Percentiles rank a stretch among this genome's conserved stretches.
Conservation (phyloP, 177 flowering plant species). For the Vitis hybrid region DNA sequence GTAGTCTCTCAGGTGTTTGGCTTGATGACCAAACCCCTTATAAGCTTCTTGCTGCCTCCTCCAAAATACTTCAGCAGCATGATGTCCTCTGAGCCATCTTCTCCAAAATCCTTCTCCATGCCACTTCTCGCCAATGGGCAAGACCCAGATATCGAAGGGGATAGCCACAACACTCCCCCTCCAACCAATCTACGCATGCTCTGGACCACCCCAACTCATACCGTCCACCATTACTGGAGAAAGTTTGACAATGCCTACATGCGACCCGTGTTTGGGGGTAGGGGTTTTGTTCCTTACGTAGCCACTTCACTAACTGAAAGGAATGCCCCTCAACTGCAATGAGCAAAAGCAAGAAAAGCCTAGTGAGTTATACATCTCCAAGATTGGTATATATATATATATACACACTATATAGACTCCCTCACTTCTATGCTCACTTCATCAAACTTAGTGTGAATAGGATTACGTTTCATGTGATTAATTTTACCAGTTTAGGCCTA, state of each 20-base stretch:
- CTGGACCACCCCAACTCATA: constrained; percentile 23
- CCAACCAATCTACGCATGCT: constrained; percentile 33
- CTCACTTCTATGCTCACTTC: too few species aligned
- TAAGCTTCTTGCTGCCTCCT: constrained; percentile 32
- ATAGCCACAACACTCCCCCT: constrained; percentile 3
- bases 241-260: constrained; percentile 42
- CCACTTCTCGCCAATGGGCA: constrained; percentile 39
- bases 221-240: constrained; percentile 51
- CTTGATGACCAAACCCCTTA: constrained; percentile 45
- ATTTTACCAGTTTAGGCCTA: too few species aligned
- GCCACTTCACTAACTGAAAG: constrained; percentile 28
- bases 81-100: constrained; percentile 16
- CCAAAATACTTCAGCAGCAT: constrained; percentile 5
- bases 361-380: too few species aligned
- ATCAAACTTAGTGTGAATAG: too few species aligned
- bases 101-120: constrained; percentile 22
- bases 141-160: constrained; percentile 16
- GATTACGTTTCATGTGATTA: too few species aligned
- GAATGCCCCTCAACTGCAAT: constrained; percentile 6
- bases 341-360: not conserved
- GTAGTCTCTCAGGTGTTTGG: constrained; percentile 44
- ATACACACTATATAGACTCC: too few species aligned
- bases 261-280: constrained; percentile 56
- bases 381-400: too few species aligned
- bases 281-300: constrained; percentile 28